Evolutionary conservation across 2,329 filamentous ascomycete genomes (phyloP).

Genomic region (Incumbomyces delicatus): DNA sequence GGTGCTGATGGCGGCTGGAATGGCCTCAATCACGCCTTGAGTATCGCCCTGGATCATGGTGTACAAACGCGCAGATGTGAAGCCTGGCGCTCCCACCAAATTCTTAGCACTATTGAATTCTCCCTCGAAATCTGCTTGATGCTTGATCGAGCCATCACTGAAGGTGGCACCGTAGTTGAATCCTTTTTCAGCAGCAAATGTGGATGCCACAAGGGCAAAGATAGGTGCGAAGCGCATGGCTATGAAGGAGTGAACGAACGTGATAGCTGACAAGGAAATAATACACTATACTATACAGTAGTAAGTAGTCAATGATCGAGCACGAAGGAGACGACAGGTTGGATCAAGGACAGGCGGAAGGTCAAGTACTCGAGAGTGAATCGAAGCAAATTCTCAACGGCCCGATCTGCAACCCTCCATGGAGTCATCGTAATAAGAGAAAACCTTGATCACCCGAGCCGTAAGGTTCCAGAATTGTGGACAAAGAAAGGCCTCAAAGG

Average conservation of each 20-base stretch:
- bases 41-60: conserved; percentile 55
- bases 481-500: too few species aligned
- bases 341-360: too few species aligned
- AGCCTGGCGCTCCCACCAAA: conserved; percentile 27
- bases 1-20: conserved; percentile 73
- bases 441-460: too few species aligned
- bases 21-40: conserved; percentile 58
- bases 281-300: background rate
- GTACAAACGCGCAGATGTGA: conserved; percentile 45
- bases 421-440: too few species aligned
- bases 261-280: background rate
- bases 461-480: too few species aligned
- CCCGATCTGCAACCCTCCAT: too few species aligned
- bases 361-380: too few species aligned
- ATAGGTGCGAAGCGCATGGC: conserved; percentile 24
- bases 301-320: too few species aligned
- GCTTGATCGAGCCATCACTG: conserved; percentile 31
- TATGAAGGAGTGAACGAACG: background rate
- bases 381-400: too few species aligned
- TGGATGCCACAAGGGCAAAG: conserved; percentile 24
- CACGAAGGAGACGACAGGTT: too few species aligned
- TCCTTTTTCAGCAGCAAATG: conserved; percentile 28
- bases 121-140: conserved; percentile 34
- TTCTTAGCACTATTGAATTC: conserved; percentile 38
- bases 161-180: conserved; percentile 40